Evolutionary conservation across 257 asterid genomes (phyloP), one percentile per base, ranked within the genome.

Genomic region (Coffea canephora): DNA sequence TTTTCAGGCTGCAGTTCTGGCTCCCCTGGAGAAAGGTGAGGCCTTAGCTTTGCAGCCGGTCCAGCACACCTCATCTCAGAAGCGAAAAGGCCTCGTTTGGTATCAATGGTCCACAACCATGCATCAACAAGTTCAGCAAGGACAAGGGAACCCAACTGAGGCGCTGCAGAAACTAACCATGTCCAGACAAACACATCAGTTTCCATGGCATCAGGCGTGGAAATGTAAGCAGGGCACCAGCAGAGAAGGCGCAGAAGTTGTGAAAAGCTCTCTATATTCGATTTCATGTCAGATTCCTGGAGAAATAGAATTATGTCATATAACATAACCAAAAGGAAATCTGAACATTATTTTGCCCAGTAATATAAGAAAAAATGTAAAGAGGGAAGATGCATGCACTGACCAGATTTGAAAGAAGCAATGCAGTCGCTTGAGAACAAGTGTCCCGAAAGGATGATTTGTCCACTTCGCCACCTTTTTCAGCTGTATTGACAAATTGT

Each of bases 211-310:
- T 96, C 97, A 78, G 92, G 87, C 45, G 97, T 94, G 79, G 95
- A 85, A 85, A 96, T 90, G 90, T 96, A 96, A 82, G 98, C 99
- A 73, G 99, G 99, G 88, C 98, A 96, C 99, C 99, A 96, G 92
- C 99, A 96, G 84, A 96, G 97, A 82, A 96, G 97, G 77, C 98
- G 98, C 67, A 96, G 90, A 87, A 96, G 98, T 87, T 92, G 97
- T 27, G 97, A 92, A 87, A 96, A 96, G 92, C 99, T 91, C 86
- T 88, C 97, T 48, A 83, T 74, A 82, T 85, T 89, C 82, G 97
- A 81, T 84, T 91, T 90, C 67, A 89, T 81, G 80, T 90, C 96
- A 64, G 97, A 91, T 84, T 82, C 97, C 99, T 94, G 96, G 81
- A 81, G 75, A 85, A 80, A 82, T 50, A 48, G 71, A 67, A 82